Conservation (phyloP, 441 rosid genomes). For the Theobroma grandiflorum region DNA sequence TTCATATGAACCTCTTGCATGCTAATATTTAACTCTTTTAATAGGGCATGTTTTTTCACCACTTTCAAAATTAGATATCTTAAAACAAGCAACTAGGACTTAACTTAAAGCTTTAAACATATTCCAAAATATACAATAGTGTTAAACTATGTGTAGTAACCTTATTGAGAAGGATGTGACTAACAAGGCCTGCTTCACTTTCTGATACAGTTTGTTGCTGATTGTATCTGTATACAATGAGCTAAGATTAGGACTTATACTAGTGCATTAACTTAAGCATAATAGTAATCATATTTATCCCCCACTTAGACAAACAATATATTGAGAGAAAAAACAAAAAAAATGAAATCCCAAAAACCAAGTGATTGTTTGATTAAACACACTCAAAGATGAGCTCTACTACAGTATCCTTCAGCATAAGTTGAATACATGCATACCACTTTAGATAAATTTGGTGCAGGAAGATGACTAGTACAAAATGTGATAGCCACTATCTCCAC, state of each 20-base stretch:
- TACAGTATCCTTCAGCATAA: constrained; percentile 78
- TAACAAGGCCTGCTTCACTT: constrained; percentile 71
- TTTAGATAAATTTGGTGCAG: too few relatives aligned
- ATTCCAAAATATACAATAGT: constrained; percentile 29
- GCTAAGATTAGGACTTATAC: too few relatives aligned
- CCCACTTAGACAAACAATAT: neutral
- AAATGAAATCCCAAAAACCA: neutral
- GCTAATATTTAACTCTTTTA: constrained; percentile 61
- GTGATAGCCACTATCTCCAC: too few relatives aligned
- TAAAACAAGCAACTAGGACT: constrained; percentile 22
- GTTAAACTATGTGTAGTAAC: constrained; percentile 40
- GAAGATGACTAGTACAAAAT: too few relatives aligned
- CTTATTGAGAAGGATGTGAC: constrained; percentile 87
- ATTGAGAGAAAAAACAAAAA: neutral
- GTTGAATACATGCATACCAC: too few relatives aligned
- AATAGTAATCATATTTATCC: constrained; percentile 15
- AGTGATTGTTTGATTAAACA: constrained; percentile 34
- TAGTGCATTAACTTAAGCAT: constrained; percentile 1
- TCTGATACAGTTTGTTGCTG: constrained; percentile 50
- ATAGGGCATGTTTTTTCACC: constrained; percentile 59
- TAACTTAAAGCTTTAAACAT: constrained; percentile 21
- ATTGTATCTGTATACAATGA: constrained; percentile 61
- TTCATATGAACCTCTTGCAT: constrained; percentile 67
- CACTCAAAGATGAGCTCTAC: constrained; percentile 79
- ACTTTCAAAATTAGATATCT: constrained; percentile 34